Percentiles rank a stretch among this genome's conserved stretches.
phyloP scores from a whole-genome alignment of 108 stramenopile genomes.

The Cyclotella distinguenda region DNA sequence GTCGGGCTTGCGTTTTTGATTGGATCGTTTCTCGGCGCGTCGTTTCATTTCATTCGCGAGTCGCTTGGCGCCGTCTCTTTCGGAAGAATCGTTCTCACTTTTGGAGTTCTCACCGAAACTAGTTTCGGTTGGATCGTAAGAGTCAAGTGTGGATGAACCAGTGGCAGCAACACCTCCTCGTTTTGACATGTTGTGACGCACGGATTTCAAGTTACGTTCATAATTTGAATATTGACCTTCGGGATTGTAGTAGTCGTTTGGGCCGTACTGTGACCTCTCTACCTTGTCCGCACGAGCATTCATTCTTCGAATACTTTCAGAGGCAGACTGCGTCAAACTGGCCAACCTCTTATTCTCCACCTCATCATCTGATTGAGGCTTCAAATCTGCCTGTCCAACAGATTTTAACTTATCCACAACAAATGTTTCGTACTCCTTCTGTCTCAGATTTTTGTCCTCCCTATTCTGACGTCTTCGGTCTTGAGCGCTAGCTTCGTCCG shows the following conservation, averaged over 20 bases:
- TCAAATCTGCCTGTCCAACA: conserved; percentile 5
- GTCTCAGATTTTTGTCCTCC: conserved; percentile 47
- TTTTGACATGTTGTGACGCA: conserved; percentile 17
- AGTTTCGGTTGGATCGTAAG: conserved; percentile 63
- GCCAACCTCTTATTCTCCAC: conserved; percentile 42
- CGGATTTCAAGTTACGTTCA: conserved; percentile 68
- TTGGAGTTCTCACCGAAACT: neutral
- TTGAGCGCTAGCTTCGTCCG: conserved; percentile 59
- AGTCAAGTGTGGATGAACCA: conserved; percentile 23
- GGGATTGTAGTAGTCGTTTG: conserved; percentile 79
- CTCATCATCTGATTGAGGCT: conserved; percentile 8
- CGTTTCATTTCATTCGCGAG: conserved; percentile 82
- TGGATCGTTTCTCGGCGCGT: conserved; percentile 68
- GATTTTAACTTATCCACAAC: conserved; percentile 37
- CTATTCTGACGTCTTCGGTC: conserved; percentile 60
- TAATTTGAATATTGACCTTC: conserved; percentile 83
- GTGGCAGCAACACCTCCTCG: conserved; percentile 25
- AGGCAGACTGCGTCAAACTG: conserved; percentile 41
- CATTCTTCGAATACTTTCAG: conserved; percentile 40
- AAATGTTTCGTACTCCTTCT: conserved; percentile 54
- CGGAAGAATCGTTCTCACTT: conserved; percentile 26
- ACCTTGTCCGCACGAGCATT: conserved; percentile 36
- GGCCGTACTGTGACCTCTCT: conserved; percentile 40
- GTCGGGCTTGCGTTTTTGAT: conserved; percentile 61
- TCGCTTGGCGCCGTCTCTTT: conserved; percentile 76